phyloP scores from a whole-genome alignment of 306 rosid species.

The Malus fusca region DNA sequence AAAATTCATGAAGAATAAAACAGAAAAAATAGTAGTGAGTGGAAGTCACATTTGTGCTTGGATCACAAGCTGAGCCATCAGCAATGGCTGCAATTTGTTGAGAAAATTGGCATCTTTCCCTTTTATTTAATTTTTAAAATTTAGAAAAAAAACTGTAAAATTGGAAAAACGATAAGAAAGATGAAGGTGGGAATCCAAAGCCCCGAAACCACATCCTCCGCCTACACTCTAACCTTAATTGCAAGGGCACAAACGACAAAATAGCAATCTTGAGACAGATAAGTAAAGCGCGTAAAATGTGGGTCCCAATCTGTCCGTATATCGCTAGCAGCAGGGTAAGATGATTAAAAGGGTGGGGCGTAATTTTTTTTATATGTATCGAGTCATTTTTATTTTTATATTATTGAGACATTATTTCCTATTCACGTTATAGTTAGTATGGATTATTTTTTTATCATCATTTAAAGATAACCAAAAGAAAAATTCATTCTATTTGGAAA shows the following conservation, averaged over 20 bases:
- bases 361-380: no score
- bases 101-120: not conserved
- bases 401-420: no score
- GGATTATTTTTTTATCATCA: not conserved
- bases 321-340: no score
- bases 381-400: not conserved
- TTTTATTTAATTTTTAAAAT: not conserved
- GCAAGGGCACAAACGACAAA: not conserved
- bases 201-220: not conserved
- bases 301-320: conserved; percentile 13
- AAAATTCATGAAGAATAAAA: not conserved
- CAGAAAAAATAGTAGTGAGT: not conserved
- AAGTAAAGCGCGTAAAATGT: not conserved
- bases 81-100: conserved; percentile 6
- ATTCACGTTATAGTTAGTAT: no score
- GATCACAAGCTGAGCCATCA: conserved; percentile 12
- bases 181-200: not conserved
- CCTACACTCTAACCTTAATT: not conserved
- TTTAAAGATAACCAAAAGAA: no score
- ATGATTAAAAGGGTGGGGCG: not conserved
- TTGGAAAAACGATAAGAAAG: not conserved
- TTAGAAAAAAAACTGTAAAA: not conserved
- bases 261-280: not conserved
- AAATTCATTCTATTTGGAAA: no score
- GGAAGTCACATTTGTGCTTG: not conserved